Base-by-base conservation (phyloP, 2,329 filamentous ascomycete species). In the Aureobasidium zeae region DNA sequence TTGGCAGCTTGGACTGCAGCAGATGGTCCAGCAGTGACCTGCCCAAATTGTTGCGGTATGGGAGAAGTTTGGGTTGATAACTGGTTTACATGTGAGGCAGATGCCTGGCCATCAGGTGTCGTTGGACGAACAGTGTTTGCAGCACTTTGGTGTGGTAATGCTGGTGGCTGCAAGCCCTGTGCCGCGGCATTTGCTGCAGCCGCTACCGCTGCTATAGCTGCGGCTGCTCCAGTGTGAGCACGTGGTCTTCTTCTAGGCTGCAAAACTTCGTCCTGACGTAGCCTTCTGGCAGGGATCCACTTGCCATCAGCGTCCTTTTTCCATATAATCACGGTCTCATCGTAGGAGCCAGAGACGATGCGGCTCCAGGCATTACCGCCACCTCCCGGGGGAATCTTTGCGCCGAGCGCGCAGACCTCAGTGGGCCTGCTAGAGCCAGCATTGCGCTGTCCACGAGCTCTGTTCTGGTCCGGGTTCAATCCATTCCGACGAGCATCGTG, bases 311-410 rank as follows among this genome's bases (percentile, higher is more conserved):
- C 50, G 51, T 93, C 83, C 49, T 86, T 81, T 53, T 84, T 82
- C 91, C 91, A 98, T 45, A 98, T 85, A 52, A 95, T 88, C 53
- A 98, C 86, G 9, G 80, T 88, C 65, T 94, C 86, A 53, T 98
- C 91, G 54, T 98, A 98, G 1, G 87, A 94, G 2, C 91, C 91
- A 5, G 88, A 95, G 3, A 98, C 86, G 47, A 98, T 98, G n/a
- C 88, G 81, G 8, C 83, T 86, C 69, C 89, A 95, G 52, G 74
- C 80, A 55, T 86, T 86, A 19, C 89, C 87, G 28, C 89, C 89
- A 17, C 89, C 88, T 10, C 89, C 89, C 0, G 89, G 88, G 1
- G 89, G 89, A 2, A 96, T 71, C 58, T 85, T 91, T 12, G 88
- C 86, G 0, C 88, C 88, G 37, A 85, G 78, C 0, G 85, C 83